These are phyloP conservation scores for Boletus sp. DNA, from an alignment of 768 basidiomycete genomes.

Conservation along the genomic window DNA sequence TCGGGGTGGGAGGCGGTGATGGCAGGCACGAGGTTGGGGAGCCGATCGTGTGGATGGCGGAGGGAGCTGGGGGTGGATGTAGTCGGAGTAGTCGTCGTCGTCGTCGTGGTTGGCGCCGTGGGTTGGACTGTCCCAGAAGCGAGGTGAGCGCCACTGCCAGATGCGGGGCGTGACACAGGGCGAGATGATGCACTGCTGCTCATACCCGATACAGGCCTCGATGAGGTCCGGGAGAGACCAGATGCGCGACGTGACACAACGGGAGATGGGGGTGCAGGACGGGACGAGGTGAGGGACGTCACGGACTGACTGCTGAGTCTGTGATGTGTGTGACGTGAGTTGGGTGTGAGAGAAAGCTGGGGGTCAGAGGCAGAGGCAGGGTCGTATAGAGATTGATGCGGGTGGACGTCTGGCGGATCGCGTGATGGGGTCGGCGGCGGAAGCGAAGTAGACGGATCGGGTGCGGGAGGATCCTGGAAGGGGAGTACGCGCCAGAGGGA, in stretches of 20 bases:
- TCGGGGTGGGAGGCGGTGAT: not conserved
- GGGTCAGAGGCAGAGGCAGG: not conserved
- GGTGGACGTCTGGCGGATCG: constrained; percentile 25
- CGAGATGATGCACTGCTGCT: constrained; percentile 17
- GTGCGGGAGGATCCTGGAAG: constrained; percentile 34
- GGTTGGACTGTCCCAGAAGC: not conserved
- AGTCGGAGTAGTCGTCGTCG: not conserved
- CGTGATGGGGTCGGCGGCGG: not conserved
- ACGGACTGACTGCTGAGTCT: constrained; percentile 25
- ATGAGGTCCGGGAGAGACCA: constrained; percentile 26
- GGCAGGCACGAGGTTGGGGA: not conserved
- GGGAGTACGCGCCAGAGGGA: constrained; percentile 25
- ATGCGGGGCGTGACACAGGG: constrained; percentile 16
- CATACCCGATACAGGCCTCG: constrained; percentile 21
- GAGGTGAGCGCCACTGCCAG: not conserved
- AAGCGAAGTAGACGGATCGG: constrained; percentile 33
- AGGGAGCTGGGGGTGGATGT: not conserved
- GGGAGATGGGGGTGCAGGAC: constrained; percentile 63
- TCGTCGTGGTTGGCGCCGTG: not conserved
- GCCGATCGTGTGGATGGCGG: not conserved
- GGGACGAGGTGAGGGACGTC: constrained; percentile 42
- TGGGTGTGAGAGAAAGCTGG: not conserved
- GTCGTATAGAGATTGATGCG: not conserved
- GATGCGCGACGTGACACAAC: constrained; percentile 45
- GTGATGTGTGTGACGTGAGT: constrained; percentile 7